Conservation (phyloP, 2,329 filamentous ascomycete genomes). For the Purpureocillium lavendulum region DNA sequence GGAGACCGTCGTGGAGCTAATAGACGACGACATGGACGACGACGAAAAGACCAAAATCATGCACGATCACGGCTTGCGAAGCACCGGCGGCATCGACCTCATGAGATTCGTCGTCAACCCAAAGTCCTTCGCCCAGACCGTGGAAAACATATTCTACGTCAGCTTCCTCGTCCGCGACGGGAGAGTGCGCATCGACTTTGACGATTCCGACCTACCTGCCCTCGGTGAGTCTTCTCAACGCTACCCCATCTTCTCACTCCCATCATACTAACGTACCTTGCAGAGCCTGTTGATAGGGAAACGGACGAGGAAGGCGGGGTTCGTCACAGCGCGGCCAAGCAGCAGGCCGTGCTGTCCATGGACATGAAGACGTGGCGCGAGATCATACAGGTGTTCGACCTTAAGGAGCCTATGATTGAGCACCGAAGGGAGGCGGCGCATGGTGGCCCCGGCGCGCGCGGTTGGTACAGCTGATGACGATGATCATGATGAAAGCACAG, state of each 20-base stretch:
- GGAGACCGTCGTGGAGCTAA: constrained; percentile 31
- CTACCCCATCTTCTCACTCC: neutral
- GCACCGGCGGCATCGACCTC: constrained; percentile 64
- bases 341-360: constrained; percentile 83
- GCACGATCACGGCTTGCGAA: constrained; percentile 55
- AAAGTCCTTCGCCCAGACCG: constrained; percentile 80
- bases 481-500: no score
- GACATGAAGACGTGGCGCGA: constrained; percentile 79
- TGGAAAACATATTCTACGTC: constrained; percentile 96
- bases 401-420: constrained; percentile 75
- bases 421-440: constrained; percentile 57
- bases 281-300: constrained; percentile 30
- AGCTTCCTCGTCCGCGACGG: constrained; percentile 91
- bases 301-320: constrained; percentile 36
- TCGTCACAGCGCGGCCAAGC: constrained; percentile 51
- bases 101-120: constrained; percentile 90
- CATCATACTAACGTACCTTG: constrained; percentile 9
- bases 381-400: constrained; percentile 66
- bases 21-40: constrained; percentile 38
- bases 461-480: constrained; percentile 60
- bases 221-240: constrained; percentile 57
- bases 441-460: constrained; percentile 43
- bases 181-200: constrained; percentile 62
- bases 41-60: constrained; percentile 45
- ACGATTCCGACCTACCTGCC: constrained; percentile 67